Evolutionary conservation across 2,329 filamentous ascomycete species (phyloP), one percentile per base, ranked within the genome.

Genomic region (Penicillium polonicum): DNA sequence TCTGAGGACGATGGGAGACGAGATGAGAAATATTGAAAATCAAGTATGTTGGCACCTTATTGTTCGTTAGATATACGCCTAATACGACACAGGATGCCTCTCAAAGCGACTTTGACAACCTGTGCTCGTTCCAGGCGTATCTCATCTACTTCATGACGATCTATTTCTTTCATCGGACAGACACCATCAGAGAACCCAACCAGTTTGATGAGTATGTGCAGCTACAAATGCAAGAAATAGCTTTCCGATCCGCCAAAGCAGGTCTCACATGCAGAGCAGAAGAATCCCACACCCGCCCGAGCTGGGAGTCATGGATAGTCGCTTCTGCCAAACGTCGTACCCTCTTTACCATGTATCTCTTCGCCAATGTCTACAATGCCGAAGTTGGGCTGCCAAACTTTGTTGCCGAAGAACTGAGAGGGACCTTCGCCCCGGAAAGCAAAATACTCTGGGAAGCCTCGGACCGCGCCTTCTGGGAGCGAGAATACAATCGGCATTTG

Each of bases 221-320:
- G 66, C 78, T 83, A 53, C 79, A 78, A 12, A 73, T 84, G 1
- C 81, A 83, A 67, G 78, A 81, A 5, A 60, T 84, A 17, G 81
- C 82, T 5, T 79, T 75, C 55, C 64, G 68, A 0, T 71, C 71
- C 6, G 70, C 73, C 8, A 69, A 68, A 3, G 66, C 68, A 35
- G 82, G 82, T 0, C 74, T 84, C 2, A 65, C 77, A 9, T 83
- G 79, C 45, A 38, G 59, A 0, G 76, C 76, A 0, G 82, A 84
- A 54, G 65, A 70, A 15, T 56, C 70, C 2, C 68, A 68, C 0
- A 58, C 65, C 0, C 74, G 76, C 2, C 82, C 82, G 0, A 68
- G 54, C 7, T 84, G 82, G 83, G 81, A 83, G 56, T 70, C 74
- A 1, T 85, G 83, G 83, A 78, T 84, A 5, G 66, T 82, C 0